Evolutionary conservation across 306 rosid species (phyloP), one percentile per base, ranked within the genome.

Genomic region (Ormosia emarginata): DNA sequence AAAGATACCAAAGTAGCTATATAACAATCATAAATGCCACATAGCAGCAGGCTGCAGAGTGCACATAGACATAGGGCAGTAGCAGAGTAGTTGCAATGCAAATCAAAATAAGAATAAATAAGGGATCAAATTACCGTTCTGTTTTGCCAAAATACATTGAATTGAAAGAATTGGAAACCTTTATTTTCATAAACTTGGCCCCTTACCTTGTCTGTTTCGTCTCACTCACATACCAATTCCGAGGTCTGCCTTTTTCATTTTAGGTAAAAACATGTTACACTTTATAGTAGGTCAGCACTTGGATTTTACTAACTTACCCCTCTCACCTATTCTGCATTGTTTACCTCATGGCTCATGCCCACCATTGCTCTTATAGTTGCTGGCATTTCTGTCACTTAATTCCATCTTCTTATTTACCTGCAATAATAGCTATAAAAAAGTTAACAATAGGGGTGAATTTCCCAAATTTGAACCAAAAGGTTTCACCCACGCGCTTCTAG

Each of bases 61-160:
- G 80, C 40, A 53, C 40, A 62, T 55, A 71, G 83, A 65, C 76
- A 65, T 73, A 84, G 43, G 58, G 43, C 74, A 64, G 55, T 34
- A 58, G 70, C 57, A 81, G 80, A 58, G 70, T 63, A 81, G 80
- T 84, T 75, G 47, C 71, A 79, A 71, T 2, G 2, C 32, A 44
- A 83, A 83, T 86, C 74, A 71, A 68, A 85, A 77, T 70, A 82
- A 69, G 88, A 55, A 82, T 15, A 39, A 43, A 82, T 33, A 34
- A 43, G 74, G 64, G 81, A 64, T 68, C 74, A 30, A 76, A 17
- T 52, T 12, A 79, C 71, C 53, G 15, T 66, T 78, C 30, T 41
- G 11, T 72, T 75, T n/a, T 36, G 47, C 46, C 36, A 52, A 24
- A 74, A 62, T 33, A 33, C 68, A 62, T n/a, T 62, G 18, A 33